These are phyloP conservation scores for Ganoderma boninense DNA, from an alignment of 1,284 basidiomycete genomes.

Conservation along the genomic window DNA sequence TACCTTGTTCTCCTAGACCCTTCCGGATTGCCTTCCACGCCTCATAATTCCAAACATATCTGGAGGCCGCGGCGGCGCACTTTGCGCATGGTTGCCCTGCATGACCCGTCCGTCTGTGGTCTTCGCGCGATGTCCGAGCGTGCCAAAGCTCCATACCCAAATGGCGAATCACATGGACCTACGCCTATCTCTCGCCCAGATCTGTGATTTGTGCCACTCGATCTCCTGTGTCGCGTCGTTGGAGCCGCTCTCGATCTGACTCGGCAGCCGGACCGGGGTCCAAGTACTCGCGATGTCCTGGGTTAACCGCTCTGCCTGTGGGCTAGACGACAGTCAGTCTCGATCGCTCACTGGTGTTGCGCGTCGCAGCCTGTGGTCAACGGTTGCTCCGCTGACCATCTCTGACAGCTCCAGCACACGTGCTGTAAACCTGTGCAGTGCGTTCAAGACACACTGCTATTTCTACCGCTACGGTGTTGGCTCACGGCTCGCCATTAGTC, in stretches of 20 bases:
- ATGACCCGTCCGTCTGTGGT: not conserved
- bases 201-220: slow-evolving; percentile 1
- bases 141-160: not conserved
- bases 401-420: too few species aligned
- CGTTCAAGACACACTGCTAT: not conserved
- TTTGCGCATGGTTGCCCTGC: not conserved
- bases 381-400: not conserved
- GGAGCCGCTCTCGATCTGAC: not conserved
- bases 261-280: not conserved
- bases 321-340: not conserved
- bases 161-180: not conserved
- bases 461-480: not conserved
- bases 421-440: not conserved
- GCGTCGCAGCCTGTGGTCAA: not conserved
- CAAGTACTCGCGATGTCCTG: not conserved
- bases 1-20: not conserved
- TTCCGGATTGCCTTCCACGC: not conserved
- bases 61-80: not conserved
- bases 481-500: not conserved
- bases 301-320: not conserved
- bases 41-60: not conserved
- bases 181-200: not conserved
- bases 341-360: not conserved
- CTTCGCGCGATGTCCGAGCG: not conserved
- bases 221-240: not conserved